Percentiles rank a stretch among this genome's conserved stretches.
Conservation (phyloP, 2,329 filamentous ascomycete species). For the Pseudopyricularia cyperi region DNA sequence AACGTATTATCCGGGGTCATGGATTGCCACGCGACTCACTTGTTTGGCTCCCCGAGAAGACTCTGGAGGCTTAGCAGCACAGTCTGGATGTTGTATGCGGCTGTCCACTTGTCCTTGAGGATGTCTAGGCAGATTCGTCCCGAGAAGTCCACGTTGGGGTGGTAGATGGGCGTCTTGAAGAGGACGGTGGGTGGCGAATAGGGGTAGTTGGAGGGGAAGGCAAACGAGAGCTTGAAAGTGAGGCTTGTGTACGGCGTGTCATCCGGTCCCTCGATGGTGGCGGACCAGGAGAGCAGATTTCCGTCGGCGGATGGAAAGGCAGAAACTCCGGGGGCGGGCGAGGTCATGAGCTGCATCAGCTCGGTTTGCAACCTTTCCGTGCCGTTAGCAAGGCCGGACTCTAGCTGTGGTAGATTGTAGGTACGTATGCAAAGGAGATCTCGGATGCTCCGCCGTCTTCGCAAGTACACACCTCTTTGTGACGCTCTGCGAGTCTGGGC, state of each 20-base stretch:
- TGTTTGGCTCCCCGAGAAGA: conserved; percentile 92
- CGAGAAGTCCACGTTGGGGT: conserved; percentile 96
- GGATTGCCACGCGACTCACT: conserved; percentile 46
- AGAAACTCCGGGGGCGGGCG: conserved; percentile 81
- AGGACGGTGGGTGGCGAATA: conserved; percentile 83
- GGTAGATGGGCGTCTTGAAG: conserved; percentile 98
- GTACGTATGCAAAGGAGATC: background rate
- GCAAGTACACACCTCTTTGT: conserved; percentile 53
- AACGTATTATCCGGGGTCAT: background rate
- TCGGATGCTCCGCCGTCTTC: background rate
- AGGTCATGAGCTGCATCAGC: conserved; percentile 97
- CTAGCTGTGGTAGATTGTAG: background rate
- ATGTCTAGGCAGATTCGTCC: conserved; percentile 97
- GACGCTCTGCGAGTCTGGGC: conserved; percentile 58
- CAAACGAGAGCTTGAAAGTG: conserved; percentile 82
- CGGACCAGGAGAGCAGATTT: conserved; percentile 85
- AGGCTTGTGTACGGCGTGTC: conserved; percentile 85
- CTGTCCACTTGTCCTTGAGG: conserved; percentile 97
- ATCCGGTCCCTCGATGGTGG: conserved; percentile 81
- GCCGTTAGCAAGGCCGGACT: conserved; percentile 4
- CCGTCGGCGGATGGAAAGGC: conserved; percentile 87
- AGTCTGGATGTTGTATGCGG: conserved; percentile 91
- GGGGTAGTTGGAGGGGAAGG: conserved; percentile 86
- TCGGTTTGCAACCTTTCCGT: conserved; percentile 74
- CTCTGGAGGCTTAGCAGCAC: conserved; percentile 90